Conservation (phyloP, 2,329 filamentous ascomycete genomes). For the Sclerotiophoma versabilis region DNA sequence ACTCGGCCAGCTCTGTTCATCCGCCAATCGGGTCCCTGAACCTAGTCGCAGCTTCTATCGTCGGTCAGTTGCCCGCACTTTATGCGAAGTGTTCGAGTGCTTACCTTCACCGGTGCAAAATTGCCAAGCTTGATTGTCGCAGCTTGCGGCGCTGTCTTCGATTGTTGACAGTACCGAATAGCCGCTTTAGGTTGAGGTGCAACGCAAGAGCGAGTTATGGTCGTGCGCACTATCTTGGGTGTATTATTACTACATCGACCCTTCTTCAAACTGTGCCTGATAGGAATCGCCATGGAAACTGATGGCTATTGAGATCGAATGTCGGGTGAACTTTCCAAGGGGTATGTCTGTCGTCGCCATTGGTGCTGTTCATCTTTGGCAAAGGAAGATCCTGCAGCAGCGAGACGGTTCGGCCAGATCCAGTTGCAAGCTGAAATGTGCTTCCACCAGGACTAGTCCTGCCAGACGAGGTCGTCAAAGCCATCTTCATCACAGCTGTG, state of each 20-base stretch:
- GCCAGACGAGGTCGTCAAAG: constrained; percentile 29
- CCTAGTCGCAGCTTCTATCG: neutral
- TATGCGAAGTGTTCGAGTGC: neutral
- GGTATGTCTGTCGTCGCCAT: constrained; percentile 35
- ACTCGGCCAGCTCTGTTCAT: neutral
- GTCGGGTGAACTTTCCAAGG: constrained; percentile 39
- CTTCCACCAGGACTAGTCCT: constrained; percentile 40
- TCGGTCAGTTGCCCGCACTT: neutral
- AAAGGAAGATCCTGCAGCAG: constrained; percentile 42
- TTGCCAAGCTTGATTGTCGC: neutral
- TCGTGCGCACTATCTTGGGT: neutral
- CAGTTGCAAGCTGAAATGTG: constrained; percentile 46
- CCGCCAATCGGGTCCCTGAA: constrained; percentile 1
- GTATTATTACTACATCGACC: neutral
- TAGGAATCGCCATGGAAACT: constrained; percentile 46
- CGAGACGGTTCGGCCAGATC: constrained; percentile 43
- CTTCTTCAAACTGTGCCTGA: constrained; percentile 40
- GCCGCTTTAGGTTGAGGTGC: neutral
- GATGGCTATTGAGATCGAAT: constrained; percentile 40
- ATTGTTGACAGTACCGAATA: neutral
- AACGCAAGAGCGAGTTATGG: neutral
- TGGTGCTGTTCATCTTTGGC: constrained; percentile 36
- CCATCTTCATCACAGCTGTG: constrained; percentile 41
- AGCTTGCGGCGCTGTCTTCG: neutral
- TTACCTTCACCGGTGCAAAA: constrained; percentile 1